Evolutionary conservation across 345 rosid species (phyloP).

Genomic region (Populus nigra): DNA sequence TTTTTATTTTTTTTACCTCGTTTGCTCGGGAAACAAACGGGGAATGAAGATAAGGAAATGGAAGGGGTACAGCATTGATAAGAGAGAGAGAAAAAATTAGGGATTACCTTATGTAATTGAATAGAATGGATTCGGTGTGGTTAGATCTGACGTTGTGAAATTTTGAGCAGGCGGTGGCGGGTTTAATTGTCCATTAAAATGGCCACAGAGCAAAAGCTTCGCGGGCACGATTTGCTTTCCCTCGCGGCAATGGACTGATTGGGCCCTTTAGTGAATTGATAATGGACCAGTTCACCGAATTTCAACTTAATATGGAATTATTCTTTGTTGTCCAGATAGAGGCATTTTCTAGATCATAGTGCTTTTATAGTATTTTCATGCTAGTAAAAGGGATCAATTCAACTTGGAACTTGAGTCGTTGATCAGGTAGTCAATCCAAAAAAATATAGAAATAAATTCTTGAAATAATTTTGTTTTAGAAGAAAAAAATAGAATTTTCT

Average conservation of each 20-base stretch:
- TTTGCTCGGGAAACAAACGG: not conserved
- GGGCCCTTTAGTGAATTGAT: not conserved
- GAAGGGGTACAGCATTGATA: too few species aligned
- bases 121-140: not conserved
- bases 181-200: not conserved
- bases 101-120: not conserved
- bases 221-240: slow-evolving; percentile 1
- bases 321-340: not conserved
- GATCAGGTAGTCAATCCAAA: too few species aligned
- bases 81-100: not conserved
- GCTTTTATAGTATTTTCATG: not conserved
- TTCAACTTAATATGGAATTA: too few species aligned
- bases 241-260: not conserved
- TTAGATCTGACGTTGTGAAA: not conserved
- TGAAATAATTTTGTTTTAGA: too few species aligned
- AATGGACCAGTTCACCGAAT: not conserved
- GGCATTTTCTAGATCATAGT: not conserved
- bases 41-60: not conserved
- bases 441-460: too few species aligned
- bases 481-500: too few species aligned
- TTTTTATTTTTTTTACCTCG: not conserved
- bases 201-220: slow-evolving; percentile 4
- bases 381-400: too few species aligned
- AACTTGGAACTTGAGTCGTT: too few species aligned
- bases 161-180: slow-evolving; percentile 1